These are phyloP conservation scores for Aaosphaeria arxii DNA, from an alignment of 2,329 filamentous ascomycete species.

Conservation along the genomic window DNA sequence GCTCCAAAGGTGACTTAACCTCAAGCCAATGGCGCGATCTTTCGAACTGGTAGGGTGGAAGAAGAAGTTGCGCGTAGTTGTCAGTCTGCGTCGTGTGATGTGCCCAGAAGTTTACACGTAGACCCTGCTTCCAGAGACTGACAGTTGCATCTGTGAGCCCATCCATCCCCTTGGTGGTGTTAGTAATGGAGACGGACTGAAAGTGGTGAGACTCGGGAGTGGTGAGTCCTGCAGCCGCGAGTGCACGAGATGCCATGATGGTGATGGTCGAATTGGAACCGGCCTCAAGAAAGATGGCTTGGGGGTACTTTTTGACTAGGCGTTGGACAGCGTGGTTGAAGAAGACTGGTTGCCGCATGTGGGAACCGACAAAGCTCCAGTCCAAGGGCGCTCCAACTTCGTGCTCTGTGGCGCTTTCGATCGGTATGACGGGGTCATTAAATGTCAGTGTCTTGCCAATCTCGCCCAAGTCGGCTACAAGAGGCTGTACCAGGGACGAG, in stretches of 20 bases:
- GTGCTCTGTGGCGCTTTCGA: not conserved
- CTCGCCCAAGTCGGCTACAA: constrained; percentile 11
- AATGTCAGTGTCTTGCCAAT: constrained; percentile 29
- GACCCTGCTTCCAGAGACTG: constrained; percentile 39
- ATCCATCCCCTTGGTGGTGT: not conserved
- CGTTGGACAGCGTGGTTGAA: constrained; percentile 44
- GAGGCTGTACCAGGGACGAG: constrained; percentile 21
- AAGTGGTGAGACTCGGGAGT: constrained; percentile 2
- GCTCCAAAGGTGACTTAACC: not conserved
- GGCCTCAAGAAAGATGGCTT: constrained; percentile 15
- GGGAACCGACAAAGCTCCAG: constrained; percentile 15
- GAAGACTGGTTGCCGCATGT: constrained; percentile 45
- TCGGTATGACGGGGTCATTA: constrained; percentile 13
- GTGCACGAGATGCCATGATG: constrained; percentile 26
- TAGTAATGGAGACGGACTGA: constrained; percentile 5
- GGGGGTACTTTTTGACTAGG: constrained; percentile 25
- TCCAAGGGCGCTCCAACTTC: not conserved
- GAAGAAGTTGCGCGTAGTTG: constrained; percentile 20
- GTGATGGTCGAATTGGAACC: constrained; percentile 18
- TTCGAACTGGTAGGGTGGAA: constrained; percentile 19
- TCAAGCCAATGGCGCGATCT: constrained; percentile 13
- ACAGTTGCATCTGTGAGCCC: constrained; percentile 19
- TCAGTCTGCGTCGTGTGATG: constrained; percentile 27
- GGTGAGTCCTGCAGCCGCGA: constrained; percentile 4
- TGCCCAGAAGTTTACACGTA: constrained; percentile 36